phyloP scores from a whole-genome alignment of 129 eudicot species.

The Smallanthus sonchifolius region DNA sequence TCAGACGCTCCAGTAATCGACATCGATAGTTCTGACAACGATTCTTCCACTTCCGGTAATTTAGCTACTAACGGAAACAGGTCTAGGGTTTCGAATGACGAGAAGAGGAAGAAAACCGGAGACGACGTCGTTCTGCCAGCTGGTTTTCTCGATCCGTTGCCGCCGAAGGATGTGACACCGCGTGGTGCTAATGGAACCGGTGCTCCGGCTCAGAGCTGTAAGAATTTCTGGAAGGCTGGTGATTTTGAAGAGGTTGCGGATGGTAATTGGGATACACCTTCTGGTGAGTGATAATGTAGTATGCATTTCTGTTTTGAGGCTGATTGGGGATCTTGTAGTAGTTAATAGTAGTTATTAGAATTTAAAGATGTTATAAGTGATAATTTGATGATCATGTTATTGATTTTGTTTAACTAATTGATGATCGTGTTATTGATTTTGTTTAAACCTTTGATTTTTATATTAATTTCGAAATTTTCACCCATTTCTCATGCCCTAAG shows the following conservation, averaged over 20 bases:
- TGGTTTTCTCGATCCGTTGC: conserved; percentile 72
- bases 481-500: not conserved
- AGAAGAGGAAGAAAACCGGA: conserved; percentile 15
- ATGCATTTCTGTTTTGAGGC: not conserved
- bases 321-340: not conserved
- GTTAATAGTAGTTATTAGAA: not conserved
- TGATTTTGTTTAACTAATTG: not conserved
- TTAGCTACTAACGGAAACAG: not conserved
- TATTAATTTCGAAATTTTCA: not conserved
- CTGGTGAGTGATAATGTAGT: conserved; percentile 34
- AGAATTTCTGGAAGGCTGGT: conserved; percentile 88
- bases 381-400: not conserved
- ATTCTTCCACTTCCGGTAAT: no score
- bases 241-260: conserved; percentile 47
- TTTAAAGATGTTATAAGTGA: not conserved
- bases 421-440: not conserved
- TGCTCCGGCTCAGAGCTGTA: conserved; percentile 14
- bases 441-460: not conserved
- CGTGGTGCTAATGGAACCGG: not conserved
- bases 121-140: conserved; percentile 36
- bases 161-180: conserved; percentile 20
- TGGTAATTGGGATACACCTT: conserved; percentile 38
- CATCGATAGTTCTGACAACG: not conserved
- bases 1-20: not conserved
- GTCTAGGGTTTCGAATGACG: not conserved